phyloP scores from a whole-genome alignment of 306 rosid genomes.

The Quercus gilva region DNA sequence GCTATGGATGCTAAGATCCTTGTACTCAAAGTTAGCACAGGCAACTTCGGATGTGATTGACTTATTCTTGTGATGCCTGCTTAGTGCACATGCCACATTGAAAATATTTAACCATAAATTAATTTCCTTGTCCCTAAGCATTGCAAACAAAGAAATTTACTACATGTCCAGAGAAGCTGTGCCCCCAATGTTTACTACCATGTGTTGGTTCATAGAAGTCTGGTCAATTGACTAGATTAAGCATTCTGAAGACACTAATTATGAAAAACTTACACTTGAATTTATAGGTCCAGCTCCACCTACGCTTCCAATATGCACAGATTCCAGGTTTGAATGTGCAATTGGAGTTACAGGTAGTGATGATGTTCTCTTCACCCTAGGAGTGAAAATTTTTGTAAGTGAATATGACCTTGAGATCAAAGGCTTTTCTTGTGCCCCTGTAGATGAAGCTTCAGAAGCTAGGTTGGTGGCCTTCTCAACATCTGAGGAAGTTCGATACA shows the following conservation, averaged over 20 bases:
- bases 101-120: neutral
- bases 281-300: slow-evolving; percentile 48
- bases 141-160: slow-evolving; percentile 5
- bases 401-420: slow-evolving; percentile 72
- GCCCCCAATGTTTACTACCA: slow-evolving; percentile 8
- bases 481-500: slow-evolving; percentile 55
- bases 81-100: slow-evolving; percentile 1
- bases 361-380: slow-evolving; percentile 74
- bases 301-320: slow-evolving; percentile 50
- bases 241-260: neutral
- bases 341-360: slow-evolving; percentile 86
- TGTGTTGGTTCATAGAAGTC: slow-evolving; percentile 1
- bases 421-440: slow-evolving; percentile 55
- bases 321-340: slow-evolving; percentile 48
- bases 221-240: neutral
- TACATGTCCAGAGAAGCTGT: slow-evolving; percentile 11
- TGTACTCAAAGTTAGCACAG: neutral
- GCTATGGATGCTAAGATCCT: slow-evolving; percentile 4
- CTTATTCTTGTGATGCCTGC: slow-evolving; percentile 4
- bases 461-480: slow-evolving; percentile 47
- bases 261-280: slow-evolving; percentile 50
- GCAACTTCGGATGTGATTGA: neutral
- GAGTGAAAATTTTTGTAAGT: slow-evolving; percentile 61
- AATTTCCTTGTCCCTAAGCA: neutral
- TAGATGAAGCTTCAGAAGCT: slow-evolving; percentile 47